Evolutionary conservation across 2,329 filamentous ascomycete genomes (phyloP), one percentile per base, ranked within the genome.

Genomic region (Rhytidhysteron rufulum): DNA sequence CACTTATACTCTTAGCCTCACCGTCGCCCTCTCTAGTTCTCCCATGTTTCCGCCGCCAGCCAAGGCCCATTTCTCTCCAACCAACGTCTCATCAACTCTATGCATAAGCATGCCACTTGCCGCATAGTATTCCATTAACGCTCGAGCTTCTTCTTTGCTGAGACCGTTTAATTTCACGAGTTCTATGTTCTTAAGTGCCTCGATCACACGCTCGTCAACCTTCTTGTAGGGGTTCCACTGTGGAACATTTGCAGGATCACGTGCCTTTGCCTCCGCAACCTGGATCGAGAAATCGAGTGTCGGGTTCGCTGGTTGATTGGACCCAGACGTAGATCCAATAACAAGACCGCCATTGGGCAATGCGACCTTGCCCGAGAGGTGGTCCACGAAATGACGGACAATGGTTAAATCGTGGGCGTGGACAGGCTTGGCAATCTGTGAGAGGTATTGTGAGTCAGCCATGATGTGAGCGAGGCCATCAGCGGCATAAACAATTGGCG

Each of bases 121-220:
- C 4, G 88, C 89, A 75, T 91, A 97, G 70, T 96, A 97, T 71
- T 96, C 89, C 81, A 97, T 84, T 53, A 95, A 72, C 1, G 81
- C 77, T 44, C 84, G 79, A 9, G 87, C 82, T 68, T 97, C 91
- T 2, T 75, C 68, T 66, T 83, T 86, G 54, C 72, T 83, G 50
- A 96, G 57, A 7, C 87, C 85, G 31, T 77, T 74, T 16, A 95
- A 60, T 16, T 78, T 74, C 51, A 74, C 64, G 3, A 78, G 60
- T 22, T 72, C 66, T 10, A 78, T 62, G 6, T 61, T 60, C 41
- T 68, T 65, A 42, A 73, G 46, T 3, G 52, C 60, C 2, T 74
- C 69, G 40, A 78, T 59, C 1, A 78, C 73, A n/a, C 75, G 67
- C 43, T 66, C 50, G 49, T 83, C 80, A 9, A 73, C 59, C 4